phyloP scores from a whole-genome alignment of 2,329 filamentous ascomycete species.

The Ambrosiella cleistominuta region DNA sequence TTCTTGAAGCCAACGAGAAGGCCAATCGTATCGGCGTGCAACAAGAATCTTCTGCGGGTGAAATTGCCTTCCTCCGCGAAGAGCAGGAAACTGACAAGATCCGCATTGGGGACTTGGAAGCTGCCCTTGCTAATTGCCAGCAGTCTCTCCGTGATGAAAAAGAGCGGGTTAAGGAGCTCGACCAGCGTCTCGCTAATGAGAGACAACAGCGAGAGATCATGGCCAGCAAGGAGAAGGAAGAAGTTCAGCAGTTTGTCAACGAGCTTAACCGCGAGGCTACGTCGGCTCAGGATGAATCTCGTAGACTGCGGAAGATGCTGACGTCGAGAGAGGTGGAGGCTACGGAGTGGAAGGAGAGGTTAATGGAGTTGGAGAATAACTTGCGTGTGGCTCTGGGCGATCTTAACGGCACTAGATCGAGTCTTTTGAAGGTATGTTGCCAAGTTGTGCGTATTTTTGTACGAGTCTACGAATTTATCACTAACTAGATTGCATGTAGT shows the following conservation, averaged over 20 bases:
- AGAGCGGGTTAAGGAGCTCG: constrained; percentile 54
- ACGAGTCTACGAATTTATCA: not conserved
- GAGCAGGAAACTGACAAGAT: constrained; percentile 98
- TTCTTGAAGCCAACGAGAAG: constrained; percentile 74
- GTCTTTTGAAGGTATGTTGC: constrained; percentile 53
- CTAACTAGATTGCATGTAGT: constrained; percentile 26
- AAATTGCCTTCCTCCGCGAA: constrained; percentile 87
- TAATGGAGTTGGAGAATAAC: constrained; percentile 79
- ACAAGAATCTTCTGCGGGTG: constrained; percentile 77
- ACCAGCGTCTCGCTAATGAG: constrained; percentile 61
- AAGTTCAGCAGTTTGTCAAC: constrained; percentile 83
- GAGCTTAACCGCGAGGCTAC: constrained; percentile 77
- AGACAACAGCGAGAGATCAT: constrained; percentile 73
- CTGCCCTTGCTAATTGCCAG: constrained; percentile 61
- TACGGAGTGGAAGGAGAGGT: constrained; percentile 74
- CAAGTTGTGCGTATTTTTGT: not conserved
- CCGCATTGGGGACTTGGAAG: constrained; percentile 85
- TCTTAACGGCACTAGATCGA: constrained; percentile 68
- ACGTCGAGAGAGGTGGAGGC: constrained; percentile 76
- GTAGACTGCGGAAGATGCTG: constrained; percentile 65
- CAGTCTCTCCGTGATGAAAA: constrained; percentile 68
- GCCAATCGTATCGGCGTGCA: constrained; percentile 76
- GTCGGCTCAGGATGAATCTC: constrained; percentile 67
- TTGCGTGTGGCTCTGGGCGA: constrained; percentile 76
- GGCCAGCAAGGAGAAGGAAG: constrained; percentile 78